These are phyloP conservation scores for Vanrija sp. DNA, from an alignment of 1,284 basidiomycete species.

Conservation along the genomic window DNA sequence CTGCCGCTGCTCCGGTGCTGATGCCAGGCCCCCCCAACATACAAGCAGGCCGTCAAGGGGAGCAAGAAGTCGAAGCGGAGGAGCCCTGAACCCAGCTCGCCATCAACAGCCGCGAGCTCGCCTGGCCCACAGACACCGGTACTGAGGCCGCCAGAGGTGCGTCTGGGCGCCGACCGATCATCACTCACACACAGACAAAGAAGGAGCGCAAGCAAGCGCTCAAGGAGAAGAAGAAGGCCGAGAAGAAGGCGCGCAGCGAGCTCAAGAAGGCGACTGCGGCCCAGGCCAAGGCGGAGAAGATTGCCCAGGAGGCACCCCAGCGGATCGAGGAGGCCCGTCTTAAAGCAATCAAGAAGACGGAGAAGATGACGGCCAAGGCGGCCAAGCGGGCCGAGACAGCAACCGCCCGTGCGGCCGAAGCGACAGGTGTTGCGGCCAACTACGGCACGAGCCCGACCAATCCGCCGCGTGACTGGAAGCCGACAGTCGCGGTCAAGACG, in stretches of 20 bases:
- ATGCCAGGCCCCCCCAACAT: too few relatives aligned
- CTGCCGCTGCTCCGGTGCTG: too few relatives aligned
- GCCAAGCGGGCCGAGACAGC: background rate
- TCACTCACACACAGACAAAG: too few relatives aligned
- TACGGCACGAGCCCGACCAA: background rate
- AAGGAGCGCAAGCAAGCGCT: conserved; percentile 1
- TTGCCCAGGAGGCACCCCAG: background rate
- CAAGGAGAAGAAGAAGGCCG: conserved; percentile 1
- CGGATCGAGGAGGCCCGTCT: background rate
- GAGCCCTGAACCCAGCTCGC: too few relatives aligned
- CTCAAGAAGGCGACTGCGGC: background rate
- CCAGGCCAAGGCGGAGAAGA: background rate
- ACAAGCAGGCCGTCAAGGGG: too few relatives aligned
- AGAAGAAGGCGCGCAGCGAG: background rate
- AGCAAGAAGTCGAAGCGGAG: too few relatives aligned
- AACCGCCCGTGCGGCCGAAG: background rate
- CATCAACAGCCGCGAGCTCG: too few relatives aligned
- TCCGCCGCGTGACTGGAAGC: background rate
- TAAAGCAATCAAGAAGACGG: conserved; percentile 1
- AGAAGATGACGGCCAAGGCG: background rate
- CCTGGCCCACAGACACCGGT: too few relatives aligned
- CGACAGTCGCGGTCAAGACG: background rate
- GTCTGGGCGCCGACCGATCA: too few relatives aligned
- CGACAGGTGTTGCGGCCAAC: background rate
- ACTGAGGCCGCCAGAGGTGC: too few relatives aligned